Evolutionary conservation across 1,284 basidiomycete species (phyloP), one percentile per base, ranked within the genome.

Genomic region (Blastosporella zonata): DNA sequence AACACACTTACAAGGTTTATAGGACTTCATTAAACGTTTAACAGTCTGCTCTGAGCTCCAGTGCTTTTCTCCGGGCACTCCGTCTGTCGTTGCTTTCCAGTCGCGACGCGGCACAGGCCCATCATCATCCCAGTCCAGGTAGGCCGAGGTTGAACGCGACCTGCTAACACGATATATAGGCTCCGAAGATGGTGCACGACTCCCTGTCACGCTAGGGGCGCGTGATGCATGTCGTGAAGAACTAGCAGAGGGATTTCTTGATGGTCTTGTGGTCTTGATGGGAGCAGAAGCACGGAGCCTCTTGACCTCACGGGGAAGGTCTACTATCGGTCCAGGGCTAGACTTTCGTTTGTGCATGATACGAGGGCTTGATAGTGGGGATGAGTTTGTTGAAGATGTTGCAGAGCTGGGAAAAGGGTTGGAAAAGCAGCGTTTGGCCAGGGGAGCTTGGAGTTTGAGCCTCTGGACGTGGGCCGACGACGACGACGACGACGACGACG

Each of bases 31-130:
- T 1, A 87, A 67, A 29, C 66, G 61, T 55, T 67, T 70, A 13
- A 89, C 81, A 3, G 84, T 82, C 18, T 66, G 65, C 58, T 83
- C 82, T 18, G 81, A 83, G 62, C 79, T 85, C 34, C 81, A 63
- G 56, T 84, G 75, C 1, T 59, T 65, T 1, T 69, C 63, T 1
- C 77, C 78, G 1, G 79, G 76, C 23, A 65, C 64, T 1, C 79
- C 82, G 49, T 78, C 69, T 44, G 79, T 75, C 18, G 69, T 62
- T 12, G 73, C 74, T 61, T 73, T 73, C 71, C 82, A 87, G 22
- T 57, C 54, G 38, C 71, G 66, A 28, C 52, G 52, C 18, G 58
- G 49, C n/a, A 60, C 36, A n/a, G 64, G 64, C n/a, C 54, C 34
- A 9, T 66, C 62, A 43, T 63, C 61, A 25, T 67, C 67, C 15